Evolutionary conservation across 2,329 filamentous ascomycete genomes (phyloP), one percentile per base, ranked within the genome.

Genomic region (Neodidymelliopsis sp.): DNA sequence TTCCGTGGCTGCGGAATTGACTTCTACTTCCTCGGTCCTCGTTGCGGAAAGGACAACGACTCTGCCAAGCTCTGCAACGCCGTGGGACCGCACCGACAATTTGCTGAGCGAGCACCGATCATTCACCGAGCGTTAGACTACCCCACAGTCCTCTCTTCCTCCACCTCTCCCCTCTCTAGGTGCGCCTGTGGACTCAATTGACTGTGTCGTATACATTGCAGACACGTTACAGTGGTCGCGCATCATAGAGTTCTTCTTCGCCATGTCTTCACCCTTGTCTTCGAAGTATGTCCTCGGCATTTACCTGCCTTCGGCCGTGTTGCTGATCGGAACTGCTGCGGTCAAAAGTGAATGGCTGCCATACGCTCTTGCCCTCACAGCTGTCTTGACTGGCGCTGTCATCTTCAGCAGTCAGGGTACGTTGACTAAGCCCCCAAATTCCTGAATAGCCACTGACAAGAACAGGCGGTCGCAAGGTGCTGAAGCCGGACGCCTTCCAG

Each of bases 401-500:
- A 23, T 52, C 27, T 52, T 52, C 23, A 41, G 37, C 28, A 42
- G 30, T 13, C 47, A 50, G 16, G 27, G 47, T 50, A 40, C 4
- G 19, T 24, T 22, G 5, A 13, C 9, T 3, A 11, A 19, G 5
- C 15, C 12, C n/a, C 15, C 18, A 8, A 29, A n/a, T n/a, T 9
- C 6, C 3, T 11, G 10, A 11, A 7, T 29, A 23, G 8, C 24
- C 11, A 19, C 36, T 50, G 16, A 50, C 29, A 30, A n/a, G 12
- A 18, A 2, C 29, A 44, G 43, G 73, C 91, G 90, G 86, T 56
- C 85, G 87, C 74, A 91, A 90, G 76, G 87, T 94, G 58, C 84
- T 99, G 63, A 93, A 93, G 78, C 91, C 92, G 23, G 85, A 87
- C 62, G 81, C 82, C 39, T 97, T 96, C 83, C 91, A 97, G 74